Conservation (phyloP, 768 basidiomycete genomes). For the Leccinum boreale region DNA sequence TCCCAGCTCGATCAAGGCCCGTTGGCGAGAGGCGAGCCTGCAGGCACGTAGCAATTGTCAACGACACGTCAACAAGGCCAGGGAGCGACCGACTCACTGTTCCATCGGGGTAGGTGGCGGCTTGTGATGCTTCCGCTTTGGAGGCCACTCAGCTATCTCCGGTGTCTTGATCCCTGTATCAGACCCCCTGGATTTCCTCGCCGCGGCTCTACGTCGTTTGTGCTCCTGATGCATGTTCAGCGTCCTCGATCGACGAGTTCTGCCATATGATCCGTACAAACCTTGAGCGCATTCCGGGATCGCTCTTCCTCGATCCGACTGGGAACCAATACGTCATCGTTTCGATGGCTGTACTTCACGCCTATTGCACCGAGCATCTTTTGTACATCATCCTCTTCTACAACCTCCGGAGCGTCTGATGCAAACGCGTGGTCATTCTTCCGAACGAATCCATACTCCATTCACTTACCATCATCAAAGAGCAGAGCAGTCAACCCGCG, state of each 20-base stretch:
- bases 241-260: not conserved
- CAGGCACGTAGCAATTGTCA: not conserved
- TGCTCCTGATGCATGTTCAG: conserved; percentile 23
- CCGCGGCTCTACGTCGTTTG: conserved; percentile 22
- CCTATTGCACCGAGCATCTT: conserved; percentile 58
- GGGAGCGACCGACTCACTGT: conserved; percentile 41
- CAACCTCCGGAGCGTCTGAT: conserved; percentile 38
- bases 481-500: conserved; percentile 63
- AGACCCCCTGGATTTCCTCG: conserved; percentile 20
- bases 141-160: conserved; percentile 58
- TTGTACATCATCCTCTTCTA: conserved; percentile 49
- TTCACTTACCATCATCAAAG: conserved; percentile 60
- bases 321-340: conserved; percentile 65
- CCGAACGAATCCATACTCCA: not conserved
- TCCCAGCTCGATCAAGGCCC: conserved; percentile 60
- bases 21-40: conserved; percentile 54
- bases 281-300: conserved; percentile 51
- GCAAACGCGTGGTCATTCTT: not conserved
- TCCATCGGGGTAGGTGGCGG: conserved; percentile 43
- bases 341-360: conserved; percentile 70
- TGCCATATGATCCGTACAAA: conserved; percentile 20
- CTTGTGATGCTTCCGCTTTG: conserved; percentile 56
- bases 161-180: conserved; percentile 22
- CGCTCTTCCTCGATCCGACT: conserved; percentile 68
- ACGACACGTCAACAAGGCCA: not conserved